Percentiles rank a stretch among this genome's conserved stretches.
Conservation (phyloP, 2,329 filamentous ascomycete species). For the Diaporthe sp. region DNA sequence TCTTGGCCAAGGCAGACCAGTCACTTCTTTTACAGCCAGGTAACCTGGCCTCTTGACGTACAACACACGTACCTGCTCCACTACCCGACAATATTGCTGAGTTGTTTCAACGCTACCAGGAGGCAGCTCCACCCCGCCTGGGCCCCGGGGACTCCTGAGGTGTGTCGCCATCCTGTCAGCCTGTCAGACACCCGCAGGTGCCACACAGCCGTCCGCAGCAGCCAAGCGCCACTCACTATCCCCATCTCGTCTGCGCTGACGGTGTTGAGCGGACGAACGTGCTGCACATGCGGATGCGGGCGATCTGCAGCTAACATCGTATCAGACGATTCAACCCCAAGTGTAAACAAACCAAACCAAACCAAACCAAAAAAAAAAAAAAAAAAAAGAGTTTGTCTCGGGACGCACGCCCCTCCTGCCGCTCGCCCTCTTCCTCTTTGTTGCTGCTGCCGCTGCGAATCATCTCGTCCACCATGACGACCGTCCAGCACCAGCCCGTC, state of each 20-base stretch:
- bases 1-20: too few species aligned
- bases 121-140: constrained; percentile 11
- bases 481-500: constrained; percentile 4
- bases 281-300: constrained; percentile 21
- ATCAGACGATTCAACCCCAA: constrained; percentile 17
- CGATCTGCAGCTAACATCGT: constrained; percentile 18
- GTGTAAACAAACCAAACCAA: too few species aligned
- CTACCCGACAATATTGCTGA: constrained; percentile 11
- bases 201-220: constrained; percentile 4
- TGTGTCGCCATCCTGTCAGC: constrained; percentile 21
- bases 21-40: too few species aligned
- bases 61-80: constrained; percentile 2
- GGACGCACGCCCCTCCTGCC: constrained; percentile 43
- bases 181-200: constrained; percentile 12
- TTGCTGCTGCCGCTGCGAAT: neutral
- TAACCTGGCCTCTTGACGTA: too few species aligned
- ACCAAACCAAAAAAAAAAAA: too few species aligned
- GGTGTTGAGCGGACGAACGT: constrained; percentile 8
- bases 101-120: constrained; percentile 23
- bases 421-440: neutral
- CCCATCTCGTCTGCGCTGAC: constrained; percentile 8
- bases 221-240: constrained; percentile 20
- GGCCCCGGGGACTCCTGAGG: constrained; percentile 15
- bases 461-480: constrained; percentile 26
- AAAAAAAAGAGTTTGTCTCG: constrained; percentile 31